Conservation (phyloP, 306 rosid species). For the Trifolium subterraneum region DNA sequence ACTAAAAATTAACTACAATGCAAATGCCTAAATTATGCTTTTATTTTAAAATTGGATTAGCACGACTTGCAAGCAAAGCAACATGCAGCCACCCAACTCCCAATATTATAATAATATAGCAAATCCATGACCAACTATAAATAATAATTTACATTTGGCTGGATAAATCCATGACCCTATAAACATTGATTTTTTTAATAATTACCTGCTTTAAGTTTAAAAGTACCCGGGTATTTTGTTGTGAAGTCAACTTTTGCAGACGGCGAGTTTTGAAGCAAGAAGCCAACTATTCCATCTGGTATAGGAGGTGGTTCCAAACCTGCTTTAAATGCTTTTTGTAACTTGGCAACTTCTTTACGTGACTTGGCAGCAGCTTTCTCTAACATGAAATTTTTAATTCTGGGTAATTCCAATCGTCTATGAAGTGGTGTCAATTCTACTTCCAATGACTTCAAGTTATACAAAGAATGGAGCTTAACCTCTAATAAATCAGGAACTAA, state of each 20-base stretch:
- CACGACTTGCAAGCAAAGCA: not conserved
- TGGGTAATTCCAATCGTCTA: not conserved
- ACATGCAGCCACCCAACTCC: not conserved
- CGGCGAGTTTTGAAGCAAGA: slow-evolving; percentile 9
- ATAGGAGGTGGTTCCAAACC: not conserved
- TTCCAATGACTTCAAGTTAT: slow-evolving; percentile 18
- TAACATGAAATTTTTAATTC: not conserved
- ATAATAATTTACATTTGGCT: not conserved
- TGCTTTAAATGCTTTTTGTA: not conserved
- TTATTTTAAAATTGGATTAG: no score
- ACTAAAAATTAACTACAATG: not conserved
- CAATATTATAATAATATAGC: not conserved
- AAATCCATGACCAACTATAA: not conserved
- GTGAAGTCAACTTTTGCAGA: not conserved
- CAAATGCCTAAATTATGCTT: not conserved
- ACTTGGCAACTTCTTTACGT: not conserved
- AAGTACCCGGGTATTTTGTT: not conserved
- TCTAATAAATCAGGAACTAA: slow-evolving; percentile 25
- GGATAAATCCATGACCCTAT: not conserved
- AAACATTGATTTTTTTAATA: not conserved
- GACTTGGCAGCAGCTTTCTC: not conserved
- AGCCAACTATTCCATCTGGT: not conserved
- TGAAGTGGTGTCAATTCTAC: not conserved
- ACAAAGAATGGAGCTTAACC: slow-evolving; percentile 24
- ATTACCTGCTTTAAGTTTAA: not conserved